A percentile compares a stretch with the other conserved stretches of the same genome.
Evolutionary conservation across 257 asterid genomes (phyloP).

Genomic region (Nicotiana otophora): DNA sequence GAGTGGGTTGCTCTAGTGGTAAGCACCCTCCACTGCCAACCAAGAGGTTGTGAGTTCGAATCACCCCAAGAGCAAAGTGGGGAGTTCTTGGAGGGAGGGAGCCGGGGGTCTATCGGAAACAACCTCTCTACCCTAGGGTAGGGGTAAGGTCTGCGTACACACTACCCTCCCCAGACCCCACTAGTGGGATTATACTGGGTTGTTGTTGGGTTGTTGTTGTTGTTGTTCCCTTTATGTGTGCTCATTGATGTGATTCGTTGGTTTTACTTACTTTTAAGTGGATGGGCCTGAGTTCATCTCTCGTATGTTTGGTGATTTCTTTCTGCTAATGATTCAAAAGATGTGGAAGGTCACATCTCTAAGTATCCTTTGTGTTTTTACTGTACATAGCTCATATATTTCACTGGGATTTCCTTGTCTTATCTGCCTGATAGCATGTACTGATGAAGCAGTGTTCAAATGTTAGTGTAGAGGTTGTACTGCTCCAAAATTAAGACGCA

Average conservation of each 20-base stretch:
- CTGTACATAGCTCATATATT: not conserved
- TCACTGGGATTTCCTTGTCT: not conserved
- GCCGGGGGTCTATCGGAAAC: too few relatives aligned
- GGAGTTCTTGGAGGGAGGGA: too few relatives aligned
- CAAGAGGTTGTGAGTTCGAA: too few relatives aligned
- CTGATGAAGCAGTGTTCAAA: not conserved
- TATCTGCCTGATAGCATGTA: not conserved
- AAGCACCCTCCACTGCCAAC: too few relatives aligned
- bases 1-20: too few relatives aligned
- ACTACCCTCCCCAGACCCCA: too few relatives aligned
- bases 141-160: too few relatives aligned
- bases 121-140: too few relatives aligned
- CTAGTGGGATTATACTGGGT: too few relatives aligned
- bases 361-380: not conserved
- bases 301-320: not conserved
- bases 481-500: not conserved
- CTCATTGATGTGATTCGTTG: not conserved
- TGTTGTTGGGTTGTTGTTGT: too few relatives aligned
- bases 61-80: too few relatives aligned
- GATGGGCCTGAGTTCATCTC: not conserved
- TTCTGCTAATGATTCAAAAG: conserved; percentile 6
- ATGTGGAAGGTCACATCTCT: not conserved
- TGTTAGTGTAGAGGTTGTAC: not conserved
- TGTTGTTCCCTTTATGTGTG: not conserved
- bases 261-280: not conserved